Evolutionary conservation across 2,329 filamentous ascomycete genomes (phyloP).

Genomic region (Cladosporium austrohemisphaericum): DNA sequence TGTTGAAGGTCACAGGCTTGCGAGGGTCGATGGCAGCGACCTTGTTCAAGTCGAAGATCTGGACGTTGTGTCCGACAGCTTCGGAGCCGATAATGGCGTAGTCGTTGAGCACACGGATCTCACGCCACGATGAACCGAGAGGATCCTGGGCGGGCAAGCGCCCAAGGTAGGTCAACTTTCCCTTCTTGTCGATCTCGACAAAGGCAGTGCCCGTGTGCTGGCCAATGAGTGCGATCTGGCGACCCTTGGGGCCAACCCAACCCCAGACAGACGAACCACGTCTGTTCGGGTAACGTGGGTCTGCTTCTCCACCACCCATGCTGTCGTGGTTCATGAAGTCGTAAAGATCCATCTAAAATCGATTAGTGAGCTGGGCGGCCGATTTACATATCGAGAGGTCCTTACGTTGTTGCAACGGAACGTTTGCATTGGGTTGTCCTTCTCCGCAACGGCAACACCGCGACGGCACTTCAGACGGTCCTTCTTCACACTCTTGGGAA

Average conservation of each 20-base stretch:
- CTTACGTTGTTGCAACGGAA: slow-evolving; percentile 39
- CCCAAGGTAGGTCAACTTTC: slow-evolving; percentile 46
- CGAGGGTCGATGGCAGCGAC: slow-evolving; percentile 31
- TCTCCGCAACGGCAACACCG: slow-evolving; percentile 36
- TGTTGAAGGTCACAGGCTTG: slow-evolving; percentile 38
- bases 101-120: slow-evolving; percentile 39
- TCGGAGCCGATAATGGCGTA: slow-evolving; percentile 43
- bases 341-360: slow-evolving; percentile 33
- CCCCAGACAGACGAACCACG: slow-evolving; percentile 45
- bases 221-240: slow-evolving; percentile 50
- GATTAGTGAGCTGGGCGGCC: not conserved
- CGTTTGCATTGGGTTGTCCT: slow-evolving; percentile 33
- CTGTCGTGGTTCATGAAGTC: slow-evolving; percentile 40
- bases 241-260: slow-evolving; percentile 47
- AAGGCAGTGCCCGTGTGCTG: slow-evolving; percentile 50
- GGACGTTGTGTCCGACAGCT: slow-evolving; percentile 46
- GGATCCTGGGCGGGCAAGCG: slow-evolving; percentile 43
- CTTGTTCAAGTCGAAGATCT: slow-evolving; percentile 51
- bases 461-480: slow-evolving; percentile 34
- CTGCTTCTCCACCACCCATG: slow-evolving; percentile 32
- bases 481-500: slow-evolving; percentile 24
- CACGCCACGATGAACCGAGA: slow-evolving; percentile 33
- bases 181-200: slow-evolving; percentile 44
- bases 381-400: not conserved
- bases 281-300: slow-evolving; percentile 28